Evolutionary conservation across 2,329 filamentous ascomycete species (phyloP).

Genomic region (Fusarium pseudonygamai): DNA sequence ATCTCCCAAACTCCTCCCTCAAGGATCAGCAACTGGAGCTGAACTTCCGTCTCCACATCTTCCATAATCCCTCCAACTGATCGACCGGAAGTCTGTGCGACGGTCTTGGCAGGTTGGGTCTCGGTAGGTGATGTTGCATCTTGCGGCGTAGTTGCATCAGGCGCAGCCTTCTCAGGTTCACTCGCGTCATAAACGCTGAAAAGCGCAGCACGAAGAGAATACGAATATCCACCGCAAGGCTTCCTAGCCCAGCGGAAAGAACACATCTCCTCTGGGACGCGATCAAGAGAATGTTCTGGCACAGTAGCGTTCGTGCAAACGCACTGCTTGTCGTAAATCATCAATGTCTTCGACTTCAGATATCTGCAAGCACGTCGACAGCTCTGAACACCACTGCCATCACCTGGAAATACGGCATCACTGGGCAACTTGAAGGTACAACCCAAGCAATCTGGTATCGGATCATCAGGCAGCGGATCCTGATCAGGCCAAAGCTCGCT

Average conservation of each 20-base stretch:
- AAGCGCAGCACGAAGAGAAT: background rate
- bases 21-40: background rate
- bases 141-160: background rate
- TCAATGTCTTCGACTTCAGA: background rate
- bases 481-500: background rate
- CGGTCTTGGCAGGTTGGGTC: accelerated
- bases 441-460: background rate
- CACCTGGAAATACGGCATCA: background rate
- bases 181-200: background rate
- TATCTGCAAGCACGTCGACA: background rate
- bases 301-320: background rate
- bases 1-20: background rate
- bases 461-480: background rate
- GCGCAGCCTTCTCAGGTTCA: no score
- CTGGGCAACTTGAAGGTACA: background rate
- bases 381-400: background rate
- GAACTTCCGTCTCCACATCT: background rate
- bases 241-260: background rate
- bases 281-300: background rate
- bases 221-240: background rate
- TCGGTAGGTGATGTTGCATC: accelerated
- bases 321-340: background rate
- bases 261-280: background rate
- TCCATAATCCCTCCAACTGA: background rate
- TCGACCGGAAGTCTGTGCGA: accelerated